Evolutionary conservation across 371 early-diverging fungal genomes (phyloP).

Genomic region (Mucor plumbeus): DNA sequence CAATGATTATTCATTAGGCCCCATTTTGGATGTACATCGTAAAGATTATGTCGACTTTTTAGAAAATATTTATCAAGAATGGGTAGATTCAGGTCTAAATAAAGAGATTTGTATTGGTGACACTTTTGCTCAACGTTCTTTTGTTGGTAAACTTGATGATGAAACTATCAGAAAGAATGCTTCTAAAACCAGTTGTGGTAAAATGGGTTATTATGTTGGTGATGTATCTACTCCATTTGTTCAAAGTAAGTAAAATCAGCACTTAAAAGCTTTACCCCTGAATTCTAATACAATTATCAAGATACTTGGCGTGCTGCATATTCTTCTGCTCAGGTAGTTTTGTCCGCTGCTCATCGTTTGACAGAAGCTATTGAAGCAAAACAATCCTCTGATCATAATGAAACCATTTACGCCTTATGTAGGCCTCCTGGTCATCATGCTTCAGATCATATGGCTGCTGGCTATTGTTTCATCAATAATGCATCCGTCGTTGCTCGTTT

Average conservation of each 20-base stretch:
- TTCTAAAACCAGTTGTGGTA: slow-evolving; percentile 17
- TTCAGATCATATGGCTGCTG: slow-evolving; percentile 59
- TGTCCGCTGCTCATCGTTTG: slow-evolving; percentile 64
- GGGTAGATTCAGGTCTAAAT: slow-evolving; percentile 62
- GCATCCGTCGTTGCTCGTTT: slow-evolving; percentile 64
- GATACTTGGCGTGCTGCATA: slow-evolving; percentile 73
- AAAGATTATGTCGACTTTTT: slow-evolving; percentile 65
- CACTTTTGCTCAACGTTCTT: slow-evolving; percentile 48
- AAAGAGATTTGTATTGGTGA: slow-evolving; percentile 67
- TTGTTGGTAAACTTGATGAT: slow-evolving; percentile 36
- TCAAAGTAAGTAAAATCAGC: slow-evolving; percentile 39
- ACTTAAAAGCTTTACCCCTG: background rate
- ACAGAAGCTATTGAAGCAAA: slow-evolving; percentile 23
- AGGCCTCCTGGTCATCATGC: slow-evolving; percentile 77
- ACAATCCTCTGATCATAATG: slow-evolving; percentile 19
- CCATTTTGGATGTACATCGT: slow-evolving; percentile 65
- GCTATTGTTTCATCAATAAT: slow-evolving; percentile 66
- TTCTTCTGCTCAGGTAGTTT: slow-evolving; percentile 67
- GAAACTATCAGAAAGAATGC: slow-evolving; percentile 39
- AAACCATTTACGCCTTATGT: slow-evolving; percentile 66
- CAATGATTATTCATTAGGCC: slow-evolving; percentile 58
- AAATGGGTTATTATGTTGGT: slow-evolving; percentile 55
- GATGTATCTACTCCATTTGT: slow-evolving; percentile 66
- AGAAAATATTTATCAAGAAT: slow-evolving; percentile 60
- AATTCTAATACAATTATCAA: slow-evolving; percentile 3